phyloP scores from a whole-genome alignment of 257 asterid species.

The Gentiana straminea region DNA sequence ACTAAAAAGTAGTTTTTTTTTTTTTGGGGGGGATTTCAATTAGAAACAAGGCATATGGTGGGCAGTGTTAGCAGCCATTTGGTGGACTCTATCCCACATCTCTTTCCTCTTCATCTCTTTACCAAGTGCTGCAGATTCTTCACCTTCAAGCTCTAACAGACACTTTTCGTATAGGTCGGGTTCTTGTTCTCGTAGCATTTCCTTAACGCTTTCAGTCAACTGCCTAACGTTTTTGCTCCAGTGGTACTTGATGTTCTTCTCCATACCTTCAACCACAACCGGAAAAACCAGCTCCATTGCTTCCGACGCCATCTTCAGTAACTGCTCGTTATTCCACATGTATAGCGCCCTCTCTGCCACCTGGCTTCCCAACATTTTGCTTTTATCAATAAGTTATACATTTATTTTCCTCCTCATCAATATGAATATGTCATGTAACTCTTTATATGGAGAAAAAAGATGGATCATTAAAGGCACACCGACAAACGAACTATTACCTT shows the following conservation, averaged over 20 bases:
- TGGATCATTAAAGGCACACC: too few relatives aligned
- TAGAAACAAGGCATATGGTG: not conserved
- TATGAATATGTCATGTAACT: too few relatives aligned
- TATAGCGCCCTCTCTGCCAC: constrained; percentile 84
- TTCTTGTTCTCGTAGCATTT: constrained; percentile 60
- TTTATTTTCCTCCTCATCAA: too few relatives aligned
- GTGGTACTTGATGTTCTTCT: constrained; percentile 51
- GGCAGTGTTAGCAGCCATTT: constrained; percentile 29
- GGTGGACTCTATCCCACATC: constrained; percentile 55
- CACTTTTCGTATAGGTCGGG: constrained; percentile 49
- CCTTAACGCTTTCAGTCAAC: constrained; percentile 57
- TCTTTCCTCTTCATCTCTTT: constrained; percentile 36
- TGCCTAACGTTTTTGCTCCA: constrained; percentile 66
- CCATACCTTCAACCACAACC: constrained; percentile 53
- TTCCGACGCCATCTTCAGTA: constrained; percentile 64
- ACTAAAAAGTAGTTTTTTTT: too few relatives aligned
- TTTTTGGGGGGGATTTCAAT: not conserved
- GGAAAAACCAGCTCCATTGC: constrained; percentile 51
- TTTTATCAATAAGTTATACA: too few relatives aligned
- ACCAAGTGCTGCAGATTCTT: constrained; percentile 16
- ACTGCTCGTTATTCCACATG: constrained; percentile 74
- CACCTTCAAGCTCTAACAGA: constrained; percentile 30
- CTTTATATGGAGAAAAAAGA: too few relatives aligned
- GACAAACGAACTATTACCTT: too few relatives aligned
- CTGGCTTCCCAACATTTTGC: constrained; percentile 12